phyloP scores from a whole-genome alignment of 2,329 filamentous ascomycete genomes.

The Aspergillus neotritici region DNA sequence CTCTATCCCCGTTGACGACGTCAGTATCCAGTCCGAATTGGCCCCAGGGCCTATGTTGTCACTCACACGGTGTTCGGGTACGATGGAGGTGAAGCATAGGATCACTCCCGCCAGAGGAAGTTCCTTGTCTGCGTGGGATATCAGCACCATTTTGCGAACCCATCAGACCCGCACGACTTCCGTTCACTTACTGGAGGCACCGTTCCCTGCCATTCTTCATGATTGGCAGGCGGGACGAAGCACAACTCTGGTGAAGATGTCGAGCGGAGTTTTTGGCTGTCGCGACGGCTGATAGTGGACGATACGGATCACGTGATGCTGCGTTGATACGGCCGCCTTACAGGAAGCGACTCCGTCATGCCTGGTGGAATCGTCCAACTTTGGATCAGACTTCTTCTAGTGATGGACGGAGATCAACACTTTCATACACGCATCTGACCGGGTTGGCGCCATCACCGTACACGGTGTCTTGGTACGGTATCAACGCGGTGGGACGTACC shows the following conservation, averaged over 20 bases:
- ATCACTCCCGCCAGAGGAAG: constrained; percentile 65
- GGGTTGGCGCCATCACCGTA: not conserved
- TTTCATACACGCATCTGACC: not conserved
- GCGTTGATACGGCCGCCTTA: not conserved
- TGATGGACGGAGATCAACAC: too few species aligned
- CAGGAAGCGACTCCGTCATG: too few species aligned
- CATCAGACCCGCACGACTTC: not conserved
- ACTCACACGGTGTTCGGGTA: constrained; percentile 69
- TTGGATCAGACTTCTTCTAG: too few species aligned
- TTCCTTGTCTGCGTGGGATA: constrained; percentile 45
- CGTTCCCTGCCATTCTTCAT: constrained; percentile 40
- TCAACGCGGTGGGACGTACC: too few species aligned
- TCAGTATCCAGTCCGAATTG: not conserved
- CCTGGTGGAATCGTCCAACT: too few species aligned
- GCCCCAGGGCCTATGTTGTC: not conserved
- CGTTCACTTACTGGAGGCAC: constrained; percentile 27
- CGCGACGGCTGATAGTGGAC: constrained; percentile 3
- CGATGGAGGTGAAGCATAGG: constrained; percentile 82
- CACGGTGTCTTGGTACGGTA: not conserved
- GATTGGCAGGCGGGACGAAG: constrained; percentile 14
- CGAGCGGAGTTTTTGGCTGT: constrained; percentile 3
- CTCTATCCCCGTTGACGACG: constrained; percentile 24
- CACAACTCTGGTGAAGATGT: constrained; percentile 4
- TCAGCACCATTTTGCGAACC: constrained; percentile 15
- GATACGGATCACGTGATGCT: not conserved